Percentiles rank a stretch among this genome's conserved stretches.
Evolutionary conservation across 2,329 filamentous ascomycete genomes (phyloP).

Genomic region (Dothistroma septosporum): DNA sequence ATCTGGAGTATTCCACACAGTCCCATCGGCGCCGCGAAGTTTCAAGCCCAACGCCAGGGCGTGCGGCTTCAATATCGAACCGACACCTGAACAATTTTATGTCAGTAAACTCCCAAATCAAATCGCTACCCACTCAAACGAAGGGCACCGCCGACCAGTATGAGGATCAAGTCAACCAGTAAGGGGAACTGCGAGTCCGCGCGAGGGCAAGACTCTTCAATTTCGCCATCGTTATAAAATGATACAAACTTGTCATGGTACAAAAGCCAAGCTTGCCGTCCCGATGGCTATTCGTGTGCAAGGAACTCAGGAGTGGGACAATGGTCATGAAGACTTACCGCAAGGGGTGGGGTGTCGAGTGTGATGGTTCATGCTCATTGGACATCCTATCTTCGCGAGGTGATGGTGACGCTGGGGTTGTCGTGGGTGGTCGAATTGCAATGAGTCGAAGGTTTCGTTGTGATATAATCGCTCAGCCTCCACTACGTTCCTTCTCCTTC

Average conservation of each 20-base stretch:
- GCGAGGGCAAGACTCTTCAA: conserved; percentile 25
- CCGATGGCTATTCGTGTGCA: conserved; percentile 21
- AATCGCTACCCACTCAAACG: conserved; percentile 10
- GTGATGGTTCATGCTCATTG: no score
- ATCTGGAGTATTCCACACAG: no score
- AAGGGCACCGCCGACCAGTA: conserved; percentile 8
- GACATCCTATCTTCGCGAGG: no score
- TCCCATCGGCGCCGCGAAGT: no score
- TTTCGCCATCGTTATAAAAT: conserved; percentile 28
- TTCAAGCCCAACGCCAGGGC: no score
- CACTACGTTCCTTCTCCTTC: conserved; percentile 48
- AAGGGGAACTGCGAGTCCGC: conserved; percentile 21
- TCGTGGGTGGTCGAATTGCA: background rate
- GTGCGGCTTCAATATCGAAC: no score
- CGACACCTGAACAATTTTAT: background rate
- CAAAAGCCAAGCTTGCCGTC: conserved; percentile 31
- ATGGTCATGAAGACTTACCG: background rate
- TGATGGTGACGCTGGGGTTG: no score
- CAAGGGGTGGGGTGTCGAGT: background rate
- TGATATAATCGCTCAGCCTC: conserved; percentile 20
- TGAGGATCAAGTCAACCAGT: conserved; percentile 11
- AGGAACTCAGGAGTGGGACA: background rate
- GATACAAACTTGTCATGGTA: conserved; percentile 32
- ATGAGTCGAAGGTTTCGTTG: background rate
- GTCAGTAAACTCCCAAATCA: conserved; percentile 13